Evolutionary conservation across 768 basidiomycete genomes (phyloP), one percentile per base, ranked within the genome.

Genomic region (Pleurotus cornucopiae): DNA sequence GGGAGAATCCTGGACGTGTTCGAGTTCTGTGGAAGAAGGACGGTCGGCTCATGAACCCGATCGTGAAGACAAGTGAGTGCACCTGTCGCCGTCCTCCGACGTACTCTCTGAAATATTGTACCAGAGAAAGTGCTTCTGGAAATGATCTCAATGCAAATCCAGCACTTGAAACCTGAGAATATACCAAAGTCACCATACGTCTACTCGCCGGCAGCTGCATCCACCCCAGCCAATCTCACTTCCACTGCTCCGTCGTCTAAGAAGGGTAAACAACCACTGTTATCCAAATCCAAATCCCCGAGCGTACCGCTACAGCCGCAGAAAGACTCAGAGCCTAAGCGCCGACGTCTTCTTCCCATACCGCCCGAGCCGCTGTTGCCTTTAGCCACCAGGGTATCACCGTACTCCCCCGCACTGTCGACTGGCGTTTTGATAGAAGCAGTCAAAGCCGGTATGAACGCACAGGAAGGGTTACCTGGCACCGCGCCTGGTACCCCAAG

Each of bases 1-100:
- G 96, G 96, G 95, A 91, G 66, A 99, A 99, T 68, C 96, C 96
- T 0, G 96, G 96, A 6, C 82, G 96, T 21, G 92, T 99, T 57
- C 84, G 93, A 60, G 90, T 98, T 20, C 90, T 90, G 65, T 92
- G 89, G 88, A 93, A 90, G 79, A 88, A 87, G 68, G 87, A 91
- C 57, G 90, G 79, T 1, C 68, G 70, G 49, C 75, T 88, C 6
- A 71, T 88, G 57, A 88, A 91, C 63, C 75, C 80, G 2, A 65
- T 68, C n/a, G 85, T 93, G 64, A 85, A 81, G 73, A 88, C 85
- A 30, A 93, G 91, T 93, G 66, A 62, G 86, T 23, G 41, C 63
- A 23, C 3, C 16, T 34, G 40, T 4, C 54, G 6, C 11, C 7
- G 30, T 34, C 30, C 30, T 34, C 9, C 30, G 9, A 34, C 11